Conservation (phyloP, 2,329 filamentous ascomycete species). For the Xylariaceae sp. region DNA sequence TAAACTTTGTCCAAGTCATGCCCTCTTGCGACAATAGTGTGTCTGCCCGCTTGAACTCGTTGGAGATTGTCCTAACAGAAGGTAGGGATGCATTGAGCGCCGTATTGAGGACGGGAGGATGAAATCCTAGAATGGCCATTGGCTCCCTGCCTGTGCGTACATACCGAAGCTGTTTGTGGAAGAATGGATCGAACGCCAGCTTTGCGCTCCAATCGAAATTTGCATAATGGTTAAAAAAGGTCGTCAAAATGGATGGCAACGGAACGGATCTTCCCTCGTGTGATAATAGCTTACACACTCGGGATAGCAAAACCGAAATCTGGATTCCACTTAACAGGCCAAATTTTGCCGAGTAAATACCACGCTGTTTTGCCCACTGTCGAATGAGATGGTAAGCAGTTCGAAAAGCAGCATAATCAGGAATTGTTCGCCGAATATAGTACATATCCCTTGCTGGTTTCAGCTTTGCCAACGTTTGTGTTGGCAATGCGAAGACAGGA, state of each 20-base stretch:
- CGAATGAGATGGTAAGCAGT: slow-evolving; percentile 66
- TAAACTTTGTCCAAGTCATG: slow-evolving; percentile 53
- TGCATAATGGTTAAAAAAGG: slow-evolving; percentile 70
- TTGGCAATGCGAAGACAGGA: slow-evolving; percentile 61
- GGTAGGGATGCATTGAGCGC: slow-evolving; percentile 60
- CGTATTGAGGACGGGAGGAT: slow-evolving; percentile 67
- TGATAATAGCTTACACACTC: slow-evolving; percentile 63
- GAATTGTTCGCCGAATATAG: slow-evolving; percentile 66
- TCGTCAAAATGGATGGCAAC: slow-evolving; percentile 58
- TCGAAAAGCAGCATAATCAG: slow-evolving; percentile 64
- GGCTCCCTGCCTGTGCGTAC: slow-evolving; percentile 63
- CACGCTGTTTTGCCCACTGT: slow-evolving; percentile 66
- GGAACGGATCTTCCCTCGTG: slow-evolving; percentile 47
- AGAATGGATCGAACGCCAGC: slow-evolving; percentile 66
- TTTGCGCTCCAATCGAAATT: slow-evolving; percentile 63
- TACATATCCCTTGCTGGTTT: slow-evolving; percentile 69
- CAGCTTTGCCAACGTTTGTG: slow-evolving; percentile 64
- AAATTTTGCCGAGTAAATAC: slow-evolving; percentile 70
- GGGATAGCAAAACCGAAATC: slow-evolving; percentile 66
- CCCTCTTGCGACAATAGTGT: slow-evolving; percentile 45
- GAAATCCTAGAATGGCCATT: slow-evolving; percentile 68
- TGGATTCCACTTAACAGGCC: slow-evolving; percentile 71
- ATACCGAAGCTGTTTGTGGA: slow-evolving; percentile 60
- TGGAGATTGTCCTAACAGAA: slow-evolving; percentile 57
- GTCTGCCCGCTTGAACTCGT: slow-evolving; percentile 58